These are phyloP conservation scores for Abrus pulchellus DNA, from an alignment of 306 rosid species.

Conservation along the genomic window DNA sequence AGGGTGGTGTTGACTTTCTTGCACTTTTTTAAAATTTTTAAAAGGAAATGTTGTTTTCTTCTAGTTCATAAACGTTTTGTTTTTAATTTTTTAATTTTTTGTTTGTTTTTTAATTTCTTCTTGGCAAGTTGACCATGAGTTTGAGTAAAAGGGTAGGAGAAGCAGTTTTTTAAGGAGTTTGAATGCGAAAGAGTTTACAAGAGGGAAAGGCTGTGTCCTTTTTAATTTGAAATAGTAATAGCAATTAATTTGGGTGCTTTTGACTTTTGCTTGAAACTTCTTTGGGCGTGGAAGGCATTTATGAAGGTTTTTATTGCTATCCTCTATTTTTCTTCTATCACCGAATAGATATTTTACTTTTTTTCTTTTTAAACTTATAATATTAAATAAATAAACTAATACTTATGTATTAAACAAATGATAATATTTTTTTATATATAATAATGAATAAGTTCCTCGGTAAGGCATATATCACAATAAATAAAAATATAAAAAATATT, in stretches of 20 bases:
- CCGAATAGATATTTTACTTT: neutral
- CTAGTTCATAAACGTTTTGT: neutral
- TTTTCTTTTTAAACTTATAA: too few species aligned
- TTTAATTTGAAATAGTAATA: constrained; percentile 17
- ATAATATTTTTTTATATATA: too few species aligned
- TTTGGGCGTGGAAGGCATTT: constrained; percentile 28
- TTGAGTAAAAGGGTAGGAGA: constrained; percentile 17
- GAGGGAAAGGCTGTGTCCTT: neutral
- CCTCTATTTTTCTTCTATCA: neutral
- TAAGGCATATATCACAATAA: too few species aligned
- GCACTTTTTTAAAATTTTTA: neutral
- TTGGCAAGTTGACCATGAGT: constrained; percentile 29
- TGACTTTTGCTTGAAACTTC: constrained; percentile 38
- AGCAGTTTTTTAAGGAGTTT: neutral
- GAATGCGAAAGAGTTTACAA: neutral
- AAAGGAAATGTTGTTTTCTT: constrained; percentile 25
- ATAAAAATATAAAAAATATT: too few species aligned
- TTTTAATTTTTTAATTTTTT: neutral
- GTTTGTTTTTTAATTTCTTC: neutral
- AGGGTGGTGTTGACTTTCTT: constrained; percentile 63
- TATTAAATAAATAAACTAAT: too few species aligned
- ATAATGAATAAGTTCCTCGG: too few species aligned
- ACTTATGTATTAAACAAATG: too few species aligned
- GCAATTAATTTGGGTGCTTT: constrained; percentile 27
- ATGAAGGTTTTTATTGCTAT: constrained; percentile 12